Evolutionary conservation across 202 grass and related monocot species (phyloP), one percentile per base, ranked within the genome.

Genomic region (Carex arenaria): DNA sequence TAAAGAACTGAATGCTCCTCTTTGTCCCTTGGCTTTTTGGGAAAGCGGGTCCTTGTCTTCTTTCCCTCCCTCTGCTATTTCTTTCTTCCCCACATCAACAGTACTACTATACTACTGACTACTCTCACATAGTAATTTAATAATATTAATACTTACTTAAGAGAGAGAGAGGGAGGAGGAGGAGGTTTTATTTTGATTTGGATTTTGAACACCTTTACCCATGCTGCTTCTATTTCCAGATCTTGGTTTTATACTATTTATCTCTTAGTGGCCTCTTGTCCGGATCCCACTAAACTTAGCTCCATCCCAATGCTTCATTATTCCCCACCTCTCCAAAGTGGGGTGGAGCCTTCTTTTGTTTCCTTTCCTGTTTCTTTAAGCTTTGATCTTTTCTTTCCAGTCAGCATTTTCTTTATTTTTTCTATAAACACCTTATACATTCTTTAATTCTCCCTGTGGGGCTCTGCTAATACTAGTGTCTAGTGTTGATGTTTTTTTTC

Each of bases 261-360:
- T 68, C 26, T 67, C 63, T 82, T 83, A 83, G 80, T 83, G 80
- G 80, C 7, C 65, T 83, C 63, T 68, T 83, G 79, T 68, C 65
- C 65, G 80, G 63, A 55, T 83, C 80, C 65, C 64, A 83, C 74
- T 78, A 78, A 78, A 60, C 74, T 78, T 34, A 60, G 54, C 80
- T 68, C 59, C 45, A 82, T 68, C 80, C 80, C 80, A 83, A 83
- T 83, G 80, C 64, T 83, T 83, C 80, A 83, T 83, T 83, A 83
- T 83, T 70, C 80, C 80, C 64, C 80, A 82, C 80, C 64, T 53
- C 80, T 40, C 23, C 64, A 56, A 83, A 83, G 64, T 83, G 64
- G 80, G 70, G 64, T 83, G 64, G 80, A 71, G 80, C 80, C 64
- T 83, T 82, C 64, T 83, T 66, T 81, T 81, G n/a, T 65, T 67